Base-by-base conservation (phyloP, 2,329 filamentous ascomycete species). In the Aspergillus sp. region DNA sequence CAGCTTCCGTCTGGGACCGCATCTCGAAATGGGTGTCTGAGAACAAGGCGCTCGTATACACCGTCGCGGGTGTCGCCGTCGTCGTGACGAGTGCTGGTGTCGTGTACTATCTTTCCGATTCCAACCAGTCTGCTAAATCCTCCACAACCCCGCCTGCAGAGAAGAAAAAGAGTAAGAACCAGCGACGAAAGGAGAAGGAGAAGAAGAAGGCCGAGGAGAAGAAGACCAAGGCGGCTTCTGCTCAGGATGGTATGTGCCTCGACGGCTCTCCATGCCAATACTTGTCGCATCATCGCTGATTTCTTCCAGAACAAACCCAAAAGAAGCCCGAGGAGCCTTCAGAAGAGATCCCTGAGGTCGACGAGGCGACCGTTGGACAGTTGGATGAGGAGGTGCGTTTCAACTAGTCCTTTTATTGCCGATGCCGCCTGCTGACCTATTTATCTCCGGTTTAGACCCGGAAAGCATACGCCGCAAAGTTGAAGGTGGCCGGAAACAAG, bases 401-500 rank as follows among this genome's bases (percentile, higher is more conserved):
- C 48, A 35, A 43, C 27, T 25, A 15, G 33, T 1, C 55, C 21
- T 17, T 9, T 19, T 14, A 21, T 31, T 19, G 12, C 8, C 23
- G 17, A 19, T 23, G 35, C 25, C 27, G 40, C 19, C 43, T 53
- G 45, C 43, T 40, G 37, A 49, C 23, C 55, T 19, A 64, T 4
- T 31, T 55, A 31, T 43, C 39, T 59, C 62, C 15, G 57, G 53
- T 60, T 17, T 75, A 93, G 77, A 87, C 96, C 74, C 88, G 91
- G 65, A 92, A 93, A 74, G 87, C 91, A 57, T 95, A 90, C 76
- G 92, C 95, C 35, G 87, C 87, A 58, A 96, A 96, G 81, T 82
- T 99, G 66, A 99, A 99, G 83, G 91, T 90, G 61, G 90, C 90
- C 27, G 95, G 95, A 60, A 99, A 99, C 83, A 96, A 95, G 79